A percentile compares a stretch with the other conserved stretches of the same genome.
These are phyloP conservation scores for Fusarium oxysporum DNA, from an alignment of 2,329 filamentous ascomycete genomes.

Conservation along the genomic window DNA sequence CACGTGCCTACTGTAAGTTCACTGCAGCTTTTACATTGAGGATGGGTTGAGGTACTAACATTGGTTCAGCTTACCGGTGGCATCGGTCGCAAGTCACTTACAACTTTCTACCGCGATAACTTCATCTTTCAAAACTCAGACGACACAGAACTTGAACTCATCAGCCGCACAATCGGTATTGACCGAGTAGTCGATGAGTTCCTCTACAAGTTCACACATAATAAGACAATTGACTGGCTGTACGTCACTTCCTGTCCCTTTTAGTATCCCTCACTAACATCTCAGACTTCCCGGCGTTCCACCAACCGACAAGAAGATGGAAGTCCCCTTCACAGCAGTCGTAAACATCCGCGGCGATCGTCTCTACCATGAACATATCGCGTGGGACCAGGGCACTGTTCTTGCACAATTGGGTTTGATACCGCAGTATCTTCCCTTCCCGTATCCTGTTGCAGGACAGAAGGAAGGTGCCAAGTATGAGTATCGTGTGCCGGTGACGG, in stretches of 20 bases:
- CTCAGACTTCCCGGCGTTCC: slow-evolving; percentile 64
- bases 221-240: slow-evolving; percentile 75
- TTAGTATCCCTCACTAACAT: background rate
- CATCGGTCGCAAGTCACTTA: slow-evolving; percentile 71
- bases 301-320: slow-evolving; percentile 63
- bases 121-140: slow-evolving; percentile 80
- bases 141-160: slow-evolving; percentile 74
- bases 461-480: slow-evolving; percentile 41
- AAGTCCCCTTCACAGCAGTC: slow-evolving; percentile 71
- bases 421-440: slow-evolving; percentile 70
- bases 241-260: slow-evolving; percentile 52
- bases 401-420: slow-evolving; percentile 69
- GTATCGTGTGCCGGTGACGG: slow-evolving; percentile 50
- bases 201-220: slow-evolving; percentile 72
- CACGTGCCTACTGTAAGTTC: slow-evolving; percentile 74
- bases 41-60: rapidly evolving
- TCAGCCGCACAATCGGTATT: slow-evolving; percentile 77
- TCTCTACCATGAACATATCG: slow-evolving; percentile 74
- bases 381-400: slow-evolving; percentile 75
- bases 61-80: slow-evolving; percentile 69
- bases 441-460: slow-evolving; percentile 60
- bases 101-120: slow-evolving; percentile 76
- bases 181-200: slow-evolving; percentile 81
- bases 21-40: rapidly evolving
- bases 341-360: slow-evolving; percentile 73